phyloP scores from a whole-genome alignment of 495 filamentous ascomycete species.

The Penicillium parvum region DNA sequence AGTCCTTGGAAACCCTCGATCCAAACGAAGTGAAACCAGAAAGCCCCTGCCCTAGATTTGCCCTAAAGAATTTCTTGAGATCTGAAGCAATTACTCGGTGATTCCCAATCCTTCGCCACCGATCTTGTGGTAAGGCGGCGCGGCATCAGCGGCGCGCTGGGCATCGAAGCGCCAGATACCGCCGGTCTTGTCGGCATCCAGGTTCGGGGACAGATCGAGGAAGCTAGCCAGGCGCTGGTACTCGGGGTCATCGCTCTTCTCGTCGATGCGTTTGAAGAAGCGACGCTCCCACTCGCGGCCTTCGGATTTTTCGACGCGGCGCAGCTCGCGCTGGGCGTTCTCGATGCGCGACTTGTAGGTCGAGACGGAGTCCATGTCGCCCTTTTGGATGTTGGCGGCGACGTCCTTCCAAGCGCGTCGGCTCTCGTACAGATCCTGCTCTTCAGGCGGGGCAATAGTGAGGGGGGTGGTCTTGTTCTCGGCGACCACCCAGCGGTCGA shows the following conservation, averaged over 20 bases:
- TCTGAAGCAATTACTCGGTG: slow-evolving; percentile 17
- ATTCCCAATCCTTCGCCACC: slow-evolving; percentile 41
- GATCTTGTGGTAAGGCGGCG: slow-evolving; percentile 40
- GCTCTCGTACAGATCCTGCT: slow-evolving; percentile 84
- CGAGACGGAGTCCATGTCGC: slow-evolving; percentile 78
- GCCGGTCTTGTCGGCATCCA: slow-evolving; percentile 76
- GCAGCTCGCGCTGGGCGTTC: slow-evolving; percentile 79
- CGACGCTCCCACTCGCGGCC: slow-evolving; percentile 76
- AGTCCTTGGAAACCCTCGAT: neutral
- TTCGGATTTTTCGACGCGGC: slow-evolving; percentile 74
- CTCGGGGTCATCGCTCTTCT: slow-evolving; percentile 47
- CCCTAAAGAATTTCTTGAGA: too few relatives aligned
- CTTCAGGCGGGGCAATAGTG: slow-evolving; percentile 64
- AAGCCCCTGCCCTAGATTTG: too few relatives aligned
- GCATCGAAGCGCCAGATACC: slow-evolving; percentile 84
- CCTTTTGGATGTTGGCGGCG: slow-evolving; percentile 67
- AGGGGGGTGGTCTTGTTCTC: slow-evolving; percentile 61
- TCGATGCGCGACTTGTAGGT: slow-evolving; percentile 85
- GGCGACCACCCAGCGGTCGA: slow-evolving; percentile 68
- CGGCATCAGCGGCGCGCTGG: slow-evolving; percentile 52
- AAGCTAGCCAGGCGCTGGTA: slow-evolving; percentile 56
- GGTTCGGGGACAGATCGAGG: slow-evolving; percentile 46
- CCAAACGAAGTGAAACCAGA: slow-evolving; percentile 11
- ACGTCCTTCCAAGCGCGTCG: slow-evolving; percentile 87
- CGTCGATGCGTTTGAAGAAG: slow-evolving; percentile 64